Conservation (phyloP, 2,329 filamentous ascomycete genomes). For the Xylaria polymorpha region DNA sequence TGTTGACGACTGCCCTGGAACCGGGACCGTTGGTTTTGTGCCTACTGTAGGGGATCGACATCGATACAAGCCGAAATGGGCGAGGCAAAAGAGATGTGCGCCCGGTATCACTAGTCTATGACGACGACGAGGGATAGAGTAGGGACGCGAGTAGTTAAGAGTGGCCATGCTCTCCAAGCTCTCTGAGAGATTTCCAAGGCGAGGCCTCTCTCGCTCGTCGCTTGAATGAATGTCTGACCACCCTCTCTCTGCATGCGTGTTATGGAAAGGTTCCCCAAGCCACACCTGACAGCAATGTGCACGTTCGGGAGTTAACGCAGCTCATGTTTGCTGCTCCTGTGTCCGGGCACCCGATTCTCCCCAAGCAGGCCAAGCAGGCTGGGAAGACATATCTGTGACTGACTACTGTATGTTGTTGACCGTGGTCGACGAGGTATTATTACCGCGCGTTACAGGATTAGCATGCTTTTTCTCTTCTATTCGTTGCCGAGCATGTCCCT, state of each 20-base stretch:
- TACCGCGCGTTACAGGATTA: constrained; percentile 3
- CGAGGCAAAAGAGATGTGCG: constrained; percentile 15
- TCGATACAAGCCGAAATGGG: constrained; percentile 6
- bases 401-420: background rate
- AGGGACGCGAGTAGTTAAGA: constrained; percentile 1
- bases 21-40: constrained; percentile 3
- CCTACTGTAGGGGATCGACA: constrained; percentile 12
- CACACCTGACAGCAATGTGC: constrained; percentile 30
- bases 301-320: constrained; percentile 14
- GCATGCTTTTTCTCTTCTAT: constrained; percentile 19
- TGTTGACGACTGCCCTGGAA: constrained; percentile 1
- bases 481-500: background rate
- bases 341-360: constrained; percentile 4
- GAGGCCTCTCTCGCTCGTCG: background rate
- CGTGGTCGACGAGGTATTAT: background rate
- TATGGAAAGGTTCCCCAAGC: background rate
- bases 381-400: background rate
- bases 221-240: constrained; percentile 33
- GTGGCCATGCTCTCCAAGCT: background rate
- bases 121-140: constrained; percentile 13
- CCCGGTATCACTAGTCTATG: constrained; percentile 6
- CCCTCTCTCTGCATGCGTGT: constrained; percentile 11
- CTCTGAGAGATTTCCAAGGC: background rate
- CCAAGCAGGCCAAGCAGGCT: background rate
- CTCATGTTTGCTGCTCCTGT: background rate